These are phyloP conservation scores for Cladosporium cucumerinum DNA, from an alignment of 2,329 filamentous ascomycete species.

Conservation along the genomic window DNA sequence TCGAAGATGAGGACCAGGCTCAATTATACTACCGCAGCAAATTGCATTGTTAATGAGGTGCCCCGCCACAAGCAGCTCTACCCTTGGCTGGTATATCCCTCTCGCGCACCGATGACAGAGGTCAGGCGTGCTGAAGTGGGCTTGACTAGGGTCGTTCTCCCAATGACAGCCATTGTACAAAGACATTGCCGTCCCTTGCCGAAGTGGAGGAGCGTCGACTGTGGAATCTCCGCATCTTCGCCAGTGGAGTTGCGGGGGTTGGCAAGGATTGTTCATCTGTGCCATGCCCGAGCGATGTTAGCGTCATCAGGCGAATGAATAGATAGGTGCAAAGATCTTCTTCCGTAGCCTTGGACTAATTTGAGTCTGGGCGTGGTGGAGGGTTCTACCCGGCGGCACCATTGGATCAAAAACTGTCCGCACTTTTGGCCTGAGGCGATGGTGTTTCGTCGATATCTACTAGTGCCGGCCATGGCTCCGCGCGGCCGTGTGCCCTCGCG, in stretches of 20 bases:
- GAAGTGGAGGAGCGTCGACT: not conserved
- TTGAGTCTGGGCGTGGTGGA: not conserved
- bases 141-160: not conserved
- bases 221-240: not conserved
- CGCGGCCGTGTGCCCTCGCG: no score
- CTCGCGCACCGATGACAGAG: not conserved
- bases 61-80: not conserved
- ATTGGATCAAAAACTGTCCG: not conserved
- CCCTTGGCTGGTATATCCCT: not conserved
- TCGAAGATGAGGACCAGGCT: not conserved
- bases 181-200: constrained; percentile 2
- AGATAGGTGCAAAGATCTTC: constrained; percentile 8
- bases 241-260: not conserved
- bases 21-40: not conserved
- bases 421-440: not conserved
- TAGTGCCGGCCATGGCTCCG: not conserved
- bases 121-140: not conserved
- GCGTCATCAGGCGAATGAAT: constrained; percentile 3
- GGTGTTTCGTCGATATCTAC: not conserved
- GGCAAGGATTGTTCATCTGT: constrained; percentile 4
- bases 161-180: not conserved
- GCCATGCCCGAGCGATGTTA: not conserved
- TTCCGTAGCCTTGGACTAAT: not conserved
- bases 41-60: not conserved
- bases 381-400: not conserved